Base-by-base conservation (phyloP, 306 rosid genomes). In the Cyamopsis tetragonoloba region DNA sequence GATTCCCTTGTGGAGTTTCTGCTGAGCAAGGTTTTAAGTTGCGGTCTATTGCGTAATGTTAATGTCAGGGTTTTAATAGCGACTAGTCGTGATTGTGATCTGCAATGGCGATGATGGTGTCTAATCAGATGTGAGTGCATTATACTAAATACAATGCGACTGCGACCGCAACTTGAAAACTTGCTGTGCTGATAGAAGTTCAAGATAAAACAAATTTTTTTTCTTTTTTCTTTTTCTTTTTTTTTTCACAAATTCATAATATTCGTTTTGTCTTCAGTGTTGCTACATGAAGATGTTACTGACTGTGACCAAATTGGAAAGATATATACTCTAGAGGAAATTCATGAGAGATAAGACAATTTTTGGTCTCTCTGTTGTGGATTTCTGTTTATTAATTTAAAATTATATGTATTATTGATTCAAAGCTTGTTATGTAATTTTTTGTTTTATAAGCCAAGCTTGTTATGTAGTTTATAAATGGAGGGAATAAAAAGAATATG, bases 1-100 rank as follows among this genome's bases (percentile, higher is more conserved):
- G 43, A 84, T 95, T 77, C 66, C 73, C 31, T 72, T 95, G 81
- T 95, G 99, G 99, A 95, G 82, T 72, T 95, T 89, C 91, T 83
- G 88, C 81, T 91, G 84, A 88, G 66, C n/a, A n/a, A n/a, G n/a
- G n/a, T n/a, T n/a, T n/a, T n/a, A n/a, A n/a, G n/a, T n/a, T n/a
- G n/a, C n/a, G n/a, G n/a, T n/a, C n/a, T n/a, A n/a, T n/a, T n/a
- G n/a, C n/a, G n/a, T n/a, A n/a, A n/a, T n/a, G n/a, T n/a, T n/a
- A n/a, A n/a, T n/a, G n/a, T n/a, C n/a, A n/a, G n/a, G n/a, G n/a
- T n/a, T n/a, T n/a, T n/a, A n/a, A n/a, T n/a, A n/a, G n/a, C n/a
- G n/a, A n/a, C n/a, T n/a, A n/a, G n/a, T n/a, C n/a, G n/a, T n/a
- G n/a, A n/a, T n/a, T n/a, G n/a, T n/a, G n/a, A n/a, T n/a, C n/a